Percentiles rank a stretch among this genome's conserved stretches.
Conservation (phyloP, 441 rosid species). For the Capsella rubella region DNA sequence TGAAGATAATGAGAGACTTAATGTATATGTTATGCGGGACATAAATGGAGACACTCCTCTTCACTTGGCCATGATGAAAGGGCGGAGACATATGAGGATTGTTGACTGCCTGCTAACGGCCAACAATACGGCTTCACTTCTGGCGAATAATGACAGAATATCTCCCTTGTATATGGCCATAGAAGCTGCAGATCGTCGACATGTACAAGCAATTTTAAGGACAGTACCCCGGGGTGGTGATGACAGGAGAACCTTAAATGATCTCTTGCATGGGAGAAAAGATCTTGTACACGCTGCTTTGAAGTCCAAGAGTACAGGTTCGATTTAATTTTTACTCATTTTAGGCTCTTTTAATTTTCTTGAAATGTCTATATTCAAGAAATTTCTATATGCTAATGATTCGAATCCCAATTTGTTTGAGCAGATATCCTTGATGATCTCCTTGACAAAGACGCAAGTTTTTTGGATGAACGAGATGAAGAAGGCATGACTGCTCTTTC, state of each 20-base stretch:
- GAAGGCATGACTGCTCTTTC: conserved; percentile 21
- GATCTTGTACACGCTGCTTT: conserved; percentile 11
- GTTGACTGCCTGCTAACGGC: background rate
- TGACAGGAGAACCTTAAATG: background rate
- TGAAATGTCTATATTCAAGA: too few relatives aligned
- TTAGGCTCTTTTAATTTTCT: too few relatives aligned
- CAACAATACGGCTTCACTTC: background rate
- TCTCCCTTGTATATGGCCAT: conserved; percentile 22
- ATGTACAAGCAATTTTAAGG: conserved; percentile 30
- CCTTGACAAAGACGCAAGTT: too few relatives aligned
- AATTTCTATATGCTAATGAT: too few relatives aligned
- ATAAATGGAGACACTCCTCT: conserved; percentile 17
- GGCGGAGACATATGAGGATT: too few relatives aligned
- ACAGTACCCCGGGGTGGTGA: too few relatives aligned
- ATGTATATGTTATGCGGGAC: background rate
- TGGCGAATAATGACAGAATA: background rate
- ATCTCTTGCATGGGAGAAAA: conserved; percentile 9
- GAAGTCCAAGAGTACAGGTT: conserved; percentile 21
- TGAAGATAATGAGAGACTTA: background rate
- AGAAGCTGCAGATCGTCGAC: conserved; percentile 1
- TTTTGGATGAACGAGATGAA: too few relatives aligned
- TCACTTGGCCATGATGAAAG: background rate
- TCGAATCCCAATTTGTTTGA: too few relatives aligned
- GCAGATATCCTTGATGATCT: too few relatives aligned
- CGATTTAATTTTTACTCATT: too few relatives aligned